These are phyloP conservation scores for Aspergillus panamensis DNA, from an alignment of 495 filamentous ascomycete species.

Conservation along the genomic window DNA sequence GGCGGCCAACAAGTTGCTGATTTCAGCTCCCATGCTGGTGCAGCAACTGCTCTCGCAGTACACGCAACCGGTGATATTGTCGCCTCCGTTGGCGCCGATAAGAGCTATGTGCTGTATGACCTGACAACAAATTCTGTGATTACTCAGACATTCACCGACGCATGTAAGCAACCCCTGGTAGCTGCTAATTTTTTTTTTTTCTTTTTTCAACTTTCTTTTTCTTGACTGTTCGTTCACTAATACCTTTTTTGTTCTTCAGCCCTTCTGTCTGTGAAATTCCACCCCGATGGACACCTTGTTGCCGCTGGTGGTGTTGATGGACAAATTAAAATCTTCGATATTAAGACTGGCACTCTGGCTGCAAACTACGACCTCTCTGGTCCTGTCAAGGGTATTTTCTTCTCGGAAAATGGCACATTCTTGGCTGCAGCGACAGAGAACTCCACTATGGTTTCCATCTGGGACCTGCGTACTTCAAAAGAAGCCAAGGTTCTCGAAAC, in stretches of 20 bases:
- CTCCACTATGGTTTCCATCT: slow-evolving; percentile 74
- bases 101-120: slow-evolving; percentile 92
- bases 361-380: slow-evolving; percentile 65
- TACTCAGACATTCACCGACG: slow-evolving; percentile 74
- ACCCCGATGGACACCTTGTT: slow-evolving; percentile 94
- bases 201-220: slow-evolving; percentile 10
- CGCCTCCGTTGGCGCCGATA: slow-evolving; percentile 85
- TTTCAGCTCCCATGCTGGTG: slow-evolving; percentile 76
- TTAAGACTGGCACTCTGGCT: slow-evolving; percentile 65
- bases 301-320: slow-evolving; percentile 73
- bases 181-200: neutral
- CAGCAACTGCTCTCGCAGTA: slow-evolving; percentile 68
- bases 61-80: slow-evolving; percentile 84
- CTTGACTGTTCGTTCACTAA: too few relatives aligned
- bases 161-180: slow-evolving; percentile 56
- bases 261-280: slow-evolving; percentile 76
- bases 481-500: slow-evolving; percentile 77
- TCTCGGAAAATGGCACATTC: slow-evolving; percentile 98
- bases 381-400: slow-evolving; percentile 69
- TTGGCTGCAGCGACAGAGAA: slow-evolving; percentile 73
- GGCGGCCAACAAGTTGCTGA: slow-evolving; percentile 58
- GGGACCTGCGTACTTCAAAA: slow-evolving; percentile 82
- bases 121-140: slow-evolving; percentile 60
- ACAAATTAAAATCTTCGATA: slow-evolving; percentile 81
- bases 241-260: slow-evolving; percentile 42